Evolutionary conservation across 345 rosid species (phyloP), one percentile per base, ranked within the genome.

Genomic region (Gossypium ekmanianum): DNA sequence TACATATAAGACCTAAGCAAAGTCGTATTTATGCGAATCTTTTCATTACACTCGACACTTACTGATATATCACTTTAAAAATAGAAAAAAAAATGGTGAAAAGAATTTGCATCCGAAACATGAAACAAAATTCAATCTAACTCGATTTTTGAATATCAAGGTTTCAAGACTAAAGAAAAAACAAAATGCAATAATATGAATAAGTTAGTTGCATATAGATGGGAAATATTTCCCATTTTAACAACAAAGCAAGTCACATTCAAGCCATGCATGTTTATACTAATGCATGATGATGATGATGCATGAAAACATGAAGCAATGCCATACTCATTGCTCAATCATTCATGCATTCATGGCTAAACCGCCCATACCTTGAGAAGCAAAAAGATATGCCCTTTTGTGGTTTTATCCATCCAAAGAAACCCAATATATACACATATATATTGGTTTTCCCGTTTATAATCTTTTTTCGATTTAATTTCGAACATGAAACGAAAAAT

Each of bases 341-440:
- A 22, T 58, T 44, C 54, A 64, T 63, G 50, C 47, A 62, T 52
- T 64, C 70, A 75, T 75, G 63, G 72, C 72, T 74, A 47, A 47
- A 65, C 39, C 51, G 62, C 63, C 61, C 61, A 74, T 74, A 54
- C 59, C 20, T 45, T 34, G 51, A 11, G 12, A 61, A 54, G 39
- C 2, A n/a, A 26, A 54, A 61, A 70, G 68, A 34, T 34, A 34
- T 34, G 41, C 7, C 41, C 41, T 34, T 66, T 76, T 65, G 58
- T 44, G 29, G 59, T 39, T 81, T 74, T 77, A 69, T 74, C 75
- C 77, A 76, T 34, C 68, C 65, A 45, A 58, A 64, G 65, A 80
- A 84, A 71, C 83, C 81, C 41, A 34, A 5, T 34, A 34, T 34
- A 34, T 34, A 34, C 7, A 5, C 7, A 34, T 34, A 34, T 5